Base-by-base conservation (phyloP, 2,329 filamentous ascomycete species). In the Trichocomaceae sp. region DNA sequence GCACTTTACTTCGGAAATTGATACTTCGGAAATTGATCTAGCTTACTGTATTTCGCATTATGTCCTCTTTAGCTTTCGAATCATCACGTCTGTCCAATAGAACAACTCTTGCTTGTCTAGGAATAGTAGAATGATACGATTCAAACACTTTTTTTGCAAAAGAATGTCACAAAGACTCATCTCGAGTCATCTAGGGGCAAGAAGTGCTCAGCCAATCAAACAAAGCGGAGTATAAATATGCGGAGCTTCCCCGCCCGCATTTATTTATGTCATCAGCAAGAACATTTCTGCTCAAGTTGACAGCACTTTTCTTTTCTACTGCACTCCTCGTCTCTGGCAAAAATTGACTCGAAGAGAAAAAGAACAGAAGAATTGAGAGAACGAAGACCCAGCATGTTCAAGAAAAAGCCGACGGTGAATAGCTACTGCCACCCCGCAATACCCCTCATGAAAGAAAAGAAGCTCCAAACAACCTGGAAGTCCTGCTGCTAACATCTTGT, bases 381-480 rank as follows among this genome's bases (percentile, higher is more conserved):
- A n/a, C n/a, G n/a, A 47, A 22, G 4, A 29, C 5, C 13, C 33
- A 59, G 46, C 37, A 81, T 81, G 78, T 81, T 81, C 69, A 80
- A 80, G 64, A 81, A 81, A 66, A 81, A 79, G 65, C 78, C 78
- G 7, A 77, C 73, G 51, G 76, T 77, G 64, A 33, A 56, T 55
- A 31, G 8, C 57, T 29, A 13, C 48, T 13, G 44, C 15, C 20
- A 23, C 47, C 47, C 31, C 51, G 39, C 35, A 49, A 47, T 50
- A 8, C 37, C 42, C 41, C 48, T 46, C 50, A 22, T 5, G 23
- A 41, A 5, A 50, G 5, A 29, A 41, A 5, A 50, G 5, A 35
- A 35, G 31, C 31, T 35, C 15, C 31, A 35, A 35, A 3, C n/a
- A n/a, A n/a, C n/a, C n/a, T n/a, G n/a, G n/a, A n/a, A 19, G 10